Conservation (phyloP, 169 alveolate genomes). For the Plasmodium gaboni region DNA sequence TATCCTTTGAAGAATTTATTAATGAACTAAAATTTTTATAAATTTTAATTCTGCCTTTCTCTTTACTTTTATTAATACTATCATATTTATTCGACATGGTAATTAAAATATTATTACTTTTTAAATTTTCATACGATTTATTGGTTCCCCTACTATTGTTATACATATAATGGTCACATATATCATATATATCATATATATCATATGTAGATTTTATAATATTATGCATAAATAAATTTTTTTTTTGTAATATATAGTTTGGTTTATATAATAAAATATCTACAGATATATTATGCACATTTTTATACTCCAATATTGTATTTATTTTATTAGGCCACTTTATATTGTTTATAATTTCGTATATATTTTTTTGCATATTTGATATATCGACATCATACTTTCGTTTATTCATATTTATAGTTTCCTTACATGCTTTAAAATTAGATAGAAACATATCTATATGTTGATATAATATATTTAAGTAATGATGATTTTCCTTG, state of each 20-base stretch:
- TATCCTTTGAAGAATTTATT: too few relatives aligned
- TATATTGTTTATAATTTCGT: slow-evolving; percentile 10
- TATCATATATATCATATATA: not conserved
- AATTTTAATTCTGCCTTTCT: too few relatives aligned
- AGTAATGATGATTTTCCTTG: slow-evolving; percentile 45
- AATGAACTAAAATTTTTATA: too few relatives aligned
- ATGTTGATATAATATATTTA: slow-evolving; percentile 24
- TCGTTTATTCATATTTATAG: slow-evolving; percentile 62
- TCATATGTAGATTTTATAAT: too few relatives aligned
- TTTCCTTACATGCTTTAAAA: slow-evolving; percentile 19
- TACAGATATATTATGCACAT: slow-evolving; percentile 29
- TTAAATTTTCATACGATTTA: too few relatives aligned
- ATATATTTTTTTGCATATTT: slow-evolving; percentile 54
- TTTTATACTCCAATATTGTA: slow-evolving; percentile 40
- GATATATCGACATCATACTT: slow-evolving; percentile 51
- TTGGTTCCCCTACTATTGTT: too few relatives aligned
- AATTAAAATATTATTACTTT: too few relatives aligned
- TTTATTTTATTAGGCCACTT: slow-evolving; percentile 4
- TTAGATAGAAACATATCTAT: slow-evolving; percentile 4
- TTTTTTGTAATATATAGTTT: not conserved
- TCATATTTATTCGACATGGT: too few relatives aligned
- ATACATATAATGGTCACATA: not conserved
- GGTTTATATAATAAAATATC: slow-evolving; percentile 55
- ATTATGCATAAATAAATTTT: not conserved
- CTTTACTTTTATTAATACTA: too few relatives aligned